phyloP scores from a whole-genome alignment of 345 rosid genomes.

The Salix viminalis region DNA sequence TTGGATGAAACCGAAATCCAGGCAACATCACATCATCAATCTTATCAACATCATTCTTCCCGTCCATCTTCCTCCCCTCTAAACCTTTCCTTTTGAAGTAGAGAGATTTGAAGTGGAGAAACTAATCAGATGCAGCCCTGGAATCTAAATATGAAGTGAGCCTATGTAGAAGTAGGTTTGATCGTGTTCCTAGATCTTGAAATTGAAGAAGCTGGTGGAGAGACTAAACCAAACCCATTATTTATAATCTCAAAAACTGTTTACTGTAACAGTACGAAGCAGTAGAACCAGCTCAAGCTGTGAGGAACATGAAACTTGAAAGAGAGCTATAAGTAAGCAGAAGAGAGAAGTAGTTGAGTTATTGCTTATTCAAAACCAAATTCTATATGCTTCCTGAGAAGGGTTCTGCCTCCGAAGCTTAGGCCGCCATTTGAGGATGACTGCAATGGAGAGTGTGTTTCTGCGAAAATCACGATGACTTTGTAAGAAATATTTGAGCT shows the following conservation, averaged over 20 bases:
- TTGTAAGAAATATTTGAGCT: neutral
- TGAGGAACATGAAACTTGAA: neutral
- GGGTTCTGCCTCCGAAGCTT: constrained; percentile 33
- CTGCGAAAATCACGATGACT: constrained; percentile 21
- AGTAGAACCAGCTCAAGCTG: constrained; percentile 3
- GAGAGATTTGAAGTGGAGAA: neutral
- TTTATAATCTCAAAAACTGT: neutral
- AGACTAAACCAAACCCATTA: neutral
- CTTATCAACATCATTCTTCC: constrained; percentile 45
- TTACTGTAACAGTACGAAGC: neutral
- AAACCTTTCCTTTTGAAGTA: neutral
- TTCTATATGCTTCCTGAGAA: constrained; percentile 29
- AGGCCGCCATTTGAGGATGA: constrained; percentile 30
- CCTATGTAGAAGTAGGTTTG: neutral
- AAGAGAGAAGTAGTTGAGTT: neutral
- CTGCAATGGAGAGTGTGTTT: constrained; percentile 19
- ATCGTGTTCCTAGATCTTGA: neutral
- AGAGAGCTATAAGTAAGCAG: constrained; percentile 6
- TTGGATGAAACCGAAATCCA: constrained; percentile 92
- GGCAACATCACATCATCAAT: constrained; percentile 75
- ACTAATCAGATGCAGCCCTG: neutral
- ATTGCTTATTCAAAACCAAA: constrained; percentile 17
- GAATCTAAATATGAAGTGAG: constrained; percentile 5
- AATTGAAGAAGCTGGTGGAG: neutral
- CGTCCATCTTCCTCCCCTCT: constrained; percentile 32